phyloP scores from a whole-genome alignment of 441 rosid genomes.

The Erodium trifolium region DNA sequence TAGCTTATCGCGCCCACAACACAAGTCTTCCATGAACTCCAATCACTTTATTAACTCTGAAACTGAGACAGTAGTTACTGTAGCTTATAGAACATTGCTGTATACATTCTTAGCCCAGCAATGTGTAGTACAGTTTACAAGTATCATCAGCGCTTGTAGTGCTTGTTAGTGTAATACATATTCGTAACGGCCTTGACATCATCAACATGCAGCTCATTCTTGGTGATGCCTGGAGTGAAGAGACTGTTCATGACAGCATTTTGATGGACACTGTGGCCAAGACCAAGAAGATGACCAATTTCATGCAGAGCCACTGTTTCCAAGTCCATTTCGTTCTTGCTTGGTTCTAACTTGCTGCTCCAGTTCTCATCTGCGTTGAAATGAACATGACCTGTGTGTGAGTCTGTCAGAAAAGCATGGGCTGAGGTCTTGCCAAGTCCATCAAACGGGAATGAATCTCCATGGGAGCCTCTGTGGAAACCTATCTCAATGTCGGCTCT shows the following conservation, averaged over 20 bases:
- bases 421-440: not conserved
- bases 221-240: not conserved
- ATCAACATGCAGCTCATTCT: not conserved
- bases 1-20: too few relatives aligned
- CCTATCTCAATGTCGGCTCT: not conserved
- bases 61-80: not conserved
- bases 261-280: not conserved
- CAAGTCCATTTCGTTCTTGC: not conserved
- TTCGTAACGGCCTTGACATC: not conserved
- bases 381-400: not conserved
- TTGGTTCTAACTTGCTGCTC: not conserved
- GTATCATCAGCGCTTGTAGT: not conserved
- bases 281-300: slow-evolving; percentile 2
- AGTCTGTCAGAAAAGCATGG: not conserved
- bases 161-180: not conserved
- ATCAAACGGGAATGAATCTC: not conserved
- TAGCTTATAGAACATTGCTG: not conserved
- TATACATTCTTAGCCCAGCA: not conserved
- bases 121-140: not conserved
- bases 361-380: not conserved
- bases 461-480: not conserved
- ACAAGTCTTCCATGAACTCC: too few relatives aligned
- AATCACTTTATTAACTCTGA: not conserved
- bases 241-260: not conserved
- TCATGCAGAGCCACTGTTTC: not conserved